phyloP scores from a whole-genome alignment of 2,329 filamentous ascomycete genomes.

The Geosmithia flava region DNA sequence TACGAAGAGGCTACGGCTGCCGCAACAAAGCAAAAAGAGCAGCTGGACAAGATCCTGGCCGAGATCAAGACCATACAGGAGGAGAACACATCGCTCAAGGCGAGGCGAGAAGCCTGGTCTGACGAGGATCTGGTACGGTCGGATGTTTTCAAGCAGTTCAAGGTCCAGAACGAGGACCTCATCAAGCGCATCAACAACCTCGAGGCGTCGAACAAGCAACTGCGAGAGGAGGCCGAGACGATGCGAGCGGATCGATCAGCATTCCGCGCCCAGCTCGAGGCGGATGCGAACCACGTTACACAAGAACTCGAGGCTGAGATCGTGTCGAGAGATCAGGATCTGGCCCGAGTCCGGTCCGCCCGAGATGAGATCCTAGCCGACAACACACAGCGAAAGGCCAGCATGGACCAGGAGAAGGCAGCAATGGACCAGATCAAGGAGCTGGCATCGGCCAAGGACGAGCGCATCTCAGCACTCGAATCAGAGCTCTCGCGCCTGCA shows the following conservation, averaged over 20 bases:
- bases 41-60: slow-evolving; percentile 64
- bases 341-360: slow-evolving; percentile 71
- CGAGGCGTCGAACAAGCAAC: slow-evolving; percentile 74
- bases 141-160: slow-evolving; percentile 86
- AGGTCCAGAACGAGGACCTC: slow-evolving; percentile 81
- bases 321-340: slow-evolving; percentile 67
- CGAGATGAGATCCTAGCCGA: slow-evolving; percentile 82
- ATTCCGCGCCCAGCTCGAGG: slow-evolving; percentile 70
- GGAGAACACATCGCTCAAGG: slow-evolving; percentile 64
- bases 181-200: slow-evolving; percentile 86
- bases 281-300: slow-evolving; percentile 60
- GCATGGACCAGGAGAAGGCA: slow-evolving; percentile 62
- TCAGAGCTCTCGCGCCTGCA: slow-evolving; percentile 65
- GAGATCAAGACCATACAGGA: slow-evolving; percentile 66
- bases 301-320: slow-evolving; percentile 75
- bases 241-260: slow-evolving; percentile 73
- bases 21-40: slow-evolving; percentile 75
- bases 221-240: slow-evolving; percentile 77
- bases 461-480: slow-evolving; percentile 71
- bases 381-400: slow-evolving; percentile 63
- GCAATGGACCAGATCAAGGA: slow-evolving; percentile 68
- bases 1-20: slow-evolving; percentile 68
- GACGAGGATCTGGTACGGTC: slow-evolving; percentile 93
- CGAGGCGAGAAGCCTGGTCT: slow-evolving; percentile 56
- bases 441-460: slow-evolving; percentile 64